phyloP scores from a whole-genome alignment of 768 basidiomycete genomes.

The Thelephora aurantiotincta region DNA sequence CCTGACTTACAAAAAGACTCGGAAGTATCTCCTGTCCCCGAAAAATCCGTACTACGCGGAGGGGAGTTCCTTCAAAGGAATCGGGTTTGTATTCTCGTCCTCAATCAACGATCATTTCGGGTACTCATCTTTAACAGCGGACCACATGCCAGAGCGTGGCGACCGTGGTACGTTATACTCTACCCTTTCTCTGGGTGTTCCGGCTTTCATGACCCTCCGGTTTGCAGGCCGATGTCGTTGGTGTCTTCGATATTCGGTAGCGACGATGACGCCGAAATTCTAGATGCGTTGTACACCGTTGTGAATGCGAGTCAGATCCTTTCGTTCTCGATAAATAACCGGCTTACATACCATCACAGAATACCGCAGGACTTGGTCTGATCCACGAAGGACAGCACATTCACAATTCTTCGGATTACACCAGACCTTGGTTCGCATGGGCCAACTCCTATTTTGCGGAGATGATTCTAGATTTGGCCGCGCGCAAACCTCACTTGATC shows the following conservation, averaged over 20 bases:
- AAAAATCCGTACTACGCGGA: slow-evolving; percentile 59
- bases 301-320: slow-evolving; percentile 38
- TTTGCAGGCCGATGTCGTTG: slow-evolving; percentile 62
- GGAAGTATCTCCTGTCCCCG: slow-evolving; percentile 42
- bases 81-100: slow-evolving; percentile 38
- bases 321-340: not conserved
- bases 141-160: slow-evolving; percentile 58
- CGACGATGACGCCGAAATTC: slow-evolving; percentile 56
- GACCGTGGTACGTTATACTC: slow-evolving; percentile 39
- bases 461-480: slow-evolving; percentile 66
- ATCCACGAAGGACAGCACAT: slow-evolving; percentile 67
- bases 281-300: slow-evolving; percentile 45
- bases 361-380: slow-evolving; percentile 60
- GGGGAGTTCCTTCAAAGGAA: slow-evolving; percentile 50
- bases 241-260: slow-evolving; percentile 63
- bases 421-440: slow-evolving; percentile 73
- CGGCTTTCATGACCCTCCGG: not conserved
- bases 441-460: slow-evolving; percentile 76
- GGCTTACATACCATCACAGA: slow-evolving; percentile 23
- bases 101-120: not conserved
- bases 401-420: slow-evolving; percentile 41
- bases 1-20: slow-evolving; percentile 49
- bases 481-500: slow-evolving; percentile 57
- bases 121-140: slow-evolving; percentile 28
- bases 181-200: not conserved